Percentiles rank a stretch among this genome's conserved stretches.
Evolutionary conservation across 2,329 filamentous ascomycete species (phyloP).

Genomic region (Cladophialophora exuberans): DNA sequence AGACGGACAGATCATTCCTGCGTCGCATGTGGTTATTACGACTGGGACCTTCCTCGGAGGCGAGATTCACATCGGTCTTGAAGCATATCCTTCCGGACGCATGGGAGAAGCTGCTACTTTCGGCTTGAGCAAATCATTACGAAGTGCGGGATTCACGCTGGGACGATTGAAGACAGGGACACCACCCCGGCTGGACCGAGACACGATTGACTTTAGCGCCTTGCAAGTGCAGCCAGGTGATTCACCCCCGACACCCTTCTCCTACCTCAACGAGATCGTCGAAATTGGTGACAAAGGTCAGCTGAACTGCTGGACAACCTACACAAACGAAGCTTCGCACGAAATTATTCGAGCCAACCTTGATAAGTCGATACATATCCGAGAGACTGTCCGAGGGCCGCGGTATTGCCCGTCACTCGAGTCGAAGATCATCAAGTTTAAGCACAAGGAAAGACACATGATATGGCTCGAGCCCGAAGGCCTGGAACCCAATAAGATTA

Average conservation of each 20-base stretch:
- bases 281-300: slow-evolving; percentile 72
- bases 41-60: slow-evolving; percentile 94
- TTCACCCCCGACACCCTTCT: slow-evolving; percentile 85
- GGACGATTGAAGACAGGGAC: slow-evolving; percentile 95
- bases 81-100: slow-evolving; percentile 81
- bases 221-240: slow-evolving; percentile 80
- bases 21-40: slow-evolving; percentile 85
- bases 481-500: slow-evolving; percentile 76
- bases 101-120: slow-evolving; percentile 94
- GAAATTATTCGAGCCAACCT: slow-evolving; percentile 84
- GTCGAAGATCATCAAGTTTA: slow-evolving; percentile 88
- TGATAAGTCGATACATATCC: slow-evolving; percentile 95
- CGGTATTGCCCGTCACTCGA: slow-evolving; percentile 95
- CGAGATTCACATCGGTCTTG: slow-evolving; percentile 92
- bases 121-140: slow-evolving; percentile 86
- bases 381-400: slow-evolving; percentile 91
- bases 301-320: slow-evolving; percentile 81
- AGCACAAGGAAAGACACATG: slow-evolving; percentile 77
- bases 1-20: slow-evolving; percentile 79
- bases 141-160: slow-evolving; percentile 83
- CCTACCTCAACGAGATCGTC: slow-evolving; percentile 80
- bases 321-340: slow-evolving; percentile 83
- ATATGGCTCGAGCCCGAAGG: slow-evolving; percentile 98
- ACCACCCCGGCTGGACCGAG: slow-evolving; percentile 80
- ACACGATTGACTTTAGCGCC: slow-evolving; percentile 75